phyloP scores from a whole-genome alignment of 345 rosid genomes.

The Ailanthus altissimus region DNA sequence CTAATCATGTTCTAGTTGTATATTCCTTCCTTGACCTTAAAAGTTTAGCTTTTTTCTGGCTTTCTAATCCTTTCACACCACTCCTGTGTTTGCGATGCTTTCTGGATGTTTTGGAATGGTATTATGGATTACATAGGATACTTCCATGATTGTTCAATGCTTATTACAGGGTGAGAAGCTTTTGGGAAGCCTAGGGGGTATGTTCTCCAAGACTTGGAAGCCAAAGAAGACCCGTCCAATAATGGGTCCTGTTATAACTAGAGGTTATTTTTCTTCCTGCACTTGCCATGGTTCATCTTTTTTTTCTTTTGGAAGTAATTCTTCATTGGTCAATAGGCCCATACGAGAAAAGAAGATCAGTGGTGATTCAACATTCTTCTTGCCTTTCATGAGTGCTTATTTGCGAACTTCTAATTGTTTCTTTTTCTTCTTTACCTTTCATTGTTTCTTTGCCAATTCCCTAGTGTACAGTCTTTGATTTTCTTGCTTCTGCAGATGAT shows the following conservation, averaged over 20 bases:
- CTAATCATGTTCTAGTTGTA: not conserved
- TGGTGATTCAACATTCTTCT: not conserved
- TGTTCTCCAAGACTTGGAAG: slow-evolving; percentile 91
- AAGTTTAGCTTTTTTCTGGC: not conserved
- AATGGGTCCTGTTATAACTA: slow-evolving; percentile 60
- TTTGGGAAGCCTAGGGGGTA: slow-evolving; percentile 91
- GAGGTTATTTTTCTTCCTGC: slow-evolving; percentile 39
- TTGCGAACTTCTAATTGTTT: not conserved
- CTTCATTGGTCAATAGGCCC: not conserved
- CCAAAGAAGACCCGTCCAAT: slow-evolving; percentile 79
- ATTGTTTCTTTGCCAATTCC: slow-evolving; percentile 2
- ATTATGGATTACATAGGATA: slow-evolving; percentile 9
- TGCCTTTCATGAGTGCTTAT: not conserved
- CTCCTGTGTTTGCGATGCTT: not conserved
- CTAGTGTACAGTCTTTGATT: not conserved
- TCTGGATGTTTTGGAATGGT: not conserved
- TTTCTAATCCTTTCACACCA: not conserved
- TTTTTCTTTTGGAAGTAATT: not conserved
- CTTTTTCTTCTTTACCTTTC: not conserved
- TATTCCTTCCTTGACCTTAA: not conserved
- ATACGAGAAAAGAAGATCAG: not conserved
- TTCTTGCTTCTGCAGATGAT: slow-evolving; percentile 50
- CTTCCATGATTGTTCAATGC: slow-evolving; percentile 17
- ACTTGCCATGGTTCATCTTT: not conserved
- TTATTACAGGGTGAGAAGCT: slow-evolving; percentile 92